Percentiles rank a stretch among this genome's conserved stretches.
Conservation (phyloP, 768 basidiomycete genomes). For the Podaxis sp. region DNA sequence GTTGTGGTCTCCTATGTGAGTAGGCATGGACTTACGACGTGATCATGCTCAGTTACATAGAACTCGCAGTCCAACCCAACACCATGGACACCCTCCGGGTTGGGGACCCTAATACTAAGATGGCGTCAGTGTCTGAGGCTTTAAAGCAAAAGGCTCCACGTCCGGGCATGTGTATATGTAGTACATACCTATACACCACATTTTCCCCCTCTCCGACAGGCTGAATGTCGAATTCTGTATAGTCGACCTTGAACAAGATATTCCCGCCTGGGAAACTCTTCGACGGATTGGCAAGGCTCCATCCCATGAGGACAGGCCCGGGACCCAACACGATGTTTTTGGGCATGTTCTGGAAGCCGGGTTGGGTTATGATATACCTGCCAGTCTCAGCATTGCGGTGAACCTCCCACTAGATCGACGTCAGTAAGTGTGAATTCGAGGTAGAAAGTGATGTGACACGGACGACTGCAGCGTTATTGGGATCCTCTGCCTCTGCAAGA, state of each 20-base stretch:
- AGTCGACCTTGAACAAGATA: background rate
- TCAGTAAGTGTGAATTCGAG: background rate
- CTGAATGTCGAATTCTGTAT: background rate
- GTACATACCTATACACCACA: background rate
- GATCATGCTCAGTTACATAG: background rate
- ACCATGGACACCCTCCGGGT: background rate
- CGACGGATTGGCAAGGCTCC: background rate
- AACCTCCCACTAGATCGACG: conserved; percentile 1
- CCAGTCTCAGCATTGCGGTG: background rate
- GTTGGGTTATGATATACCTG: conserved; percentile 4
- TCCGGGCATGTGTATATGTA: too few relatives aligned
- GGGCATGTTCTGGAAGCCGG: background rate
- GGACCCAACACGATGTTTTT: background rate
- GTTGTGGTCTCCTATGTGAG: background rate
- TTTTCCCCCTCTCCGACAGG: background rate
- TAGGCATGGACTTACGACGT: background rate
- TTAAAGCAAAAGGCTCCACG: background rate
- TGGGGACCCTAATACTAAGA: conserved; percentile 3
- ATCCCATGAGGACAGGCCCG: background rate
- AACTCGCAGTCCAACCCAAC: background rate
- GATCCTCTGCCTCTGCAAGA: background rate
- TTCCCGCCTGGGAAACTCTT: background rate
- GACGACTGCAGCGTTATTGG: background rate
- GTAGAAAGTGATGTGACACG: background rate
- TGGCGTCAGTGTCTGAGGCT: background rate